Evolutionary conservation across 73 alveolate species (phyloP), one percentile per base, ranked within the genome.

Genomic region (Blepharisma japonicum): DNA sequence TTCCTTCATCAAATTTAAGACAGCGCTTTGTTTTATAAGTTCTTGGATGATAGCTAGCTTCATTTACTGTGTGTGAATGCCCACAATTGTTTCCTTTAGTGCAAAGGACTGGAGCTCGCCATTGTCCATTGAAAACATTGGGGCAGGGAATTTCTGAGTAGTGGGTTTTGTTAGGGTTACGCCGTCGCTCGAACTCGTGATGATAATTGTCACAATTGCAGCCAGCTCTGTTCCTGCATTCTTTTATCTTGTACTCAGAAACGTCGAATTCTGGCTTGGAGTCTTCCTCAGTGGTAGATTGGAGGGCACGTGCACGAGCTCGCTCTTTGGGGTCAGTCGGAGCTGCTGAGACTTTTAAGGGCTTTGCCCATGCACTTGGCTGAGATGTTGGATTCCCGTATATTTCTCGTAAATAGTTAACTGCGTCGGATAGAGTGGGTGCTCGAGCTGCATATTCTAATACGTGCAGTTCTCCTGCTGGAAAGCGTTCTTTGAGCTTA

Each of bases 21-120:
- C 80, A 70, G 14, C 39, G 23, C 45, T 70, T 70, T 4, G 80
- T 70, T 45, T 70, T 70, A 5, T 18, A 70, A 70, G 80, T 47
- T 5, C 66, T 70, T 0, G 80, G 80, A 45, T 70, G 80, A 45
- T 70, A 70, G 39, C 80, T 70, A 7, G 80, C 80, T 70, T 70
- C 80, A 45, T 70, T 70, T n/a, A 70, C 80, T 45, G 80, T 70
- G 46, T 70, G 80, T 38, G 80, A 70, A 5, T 45, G 66, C 23
- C 68, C 68, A 45, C 80, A 70, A 14, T 25, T 70, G 27, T 70
- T 54, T 14, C 56, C 56, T 70, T 70, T 70, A 14, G 80, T 1
- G 5, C 80, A 70, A 2, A 47, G n/a, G n/a, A 45, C 42, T 14
- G 80, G 80, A 9, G 56, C 80, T 39, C 61, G 25, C 80, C 80